Percentiles rank a stretch among this genome's conserved stretches.
Evolutionary conservation across 306 rosid genomes (phyloP).

Genomic region (Cucurbita argyrosperma): DNA sequence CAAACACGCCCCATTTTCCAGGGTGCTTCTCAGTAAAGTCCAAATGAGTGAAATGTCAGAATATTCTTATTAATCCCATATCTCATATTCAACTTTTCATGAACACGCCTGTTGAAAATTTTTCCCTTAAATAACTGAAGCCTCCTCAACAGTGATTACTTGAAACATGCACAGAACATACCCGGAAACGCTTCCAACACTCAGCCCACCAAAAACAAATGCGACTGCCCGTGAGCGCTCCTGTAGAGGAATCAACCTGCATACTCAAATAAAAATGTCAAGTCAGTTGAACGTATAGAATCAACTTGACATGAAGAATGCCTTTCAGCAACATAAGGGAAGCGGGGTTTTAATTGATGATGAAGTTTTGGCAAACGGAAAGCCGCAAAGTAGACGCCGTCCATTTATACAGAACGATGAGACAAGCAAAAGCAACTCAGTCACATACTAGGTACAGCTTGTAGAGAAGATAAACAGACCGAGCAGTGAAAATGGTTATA

Average conservation of each 20-base stretch:
- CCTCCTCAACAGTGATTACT: background rate
- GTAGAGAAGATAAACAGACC: too few species aligned
- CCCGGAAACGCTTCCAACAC: conserved; percentile 98
- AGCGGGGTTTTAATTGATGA: background rate
- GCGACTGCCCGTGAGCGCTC: conserved; percentile 98
- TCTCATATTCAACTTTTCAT: too few species aligned
- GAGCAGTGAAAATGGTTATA: too few species aligned
- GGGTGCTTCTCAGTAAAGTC: background rate
- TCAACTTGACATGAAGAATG: background rate
- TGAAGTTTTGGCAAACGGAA: too few species aligned
- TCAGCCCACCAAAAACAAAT: conserved; percentile 92
- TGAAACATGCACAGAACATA: conserved; percentile 13
- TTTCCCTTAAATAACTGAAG: background rate
- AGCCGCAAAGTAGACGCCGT: too few species aligned
- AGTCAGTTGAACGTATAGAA: background rate
- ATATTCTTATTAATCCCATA: too few species aligned
- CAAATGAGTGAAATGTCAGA: background rate
- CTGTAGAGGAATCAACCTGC: conserved; percentile 83
- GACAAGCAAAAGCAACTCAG: too few species aligned
- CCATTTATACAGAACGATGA: too few species aligned
- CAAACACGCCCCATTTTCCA: background rate
- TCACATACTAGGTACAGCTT: too few species aligned
- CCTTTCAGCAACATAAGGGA: background rate
- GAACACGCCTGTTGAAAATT: too few species aligned
- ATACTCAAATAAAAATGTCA: conserved; percentile 6